Conservation (phyloP, 108 stramenopile species). For the Cylindrotheca closterium region DNA sequence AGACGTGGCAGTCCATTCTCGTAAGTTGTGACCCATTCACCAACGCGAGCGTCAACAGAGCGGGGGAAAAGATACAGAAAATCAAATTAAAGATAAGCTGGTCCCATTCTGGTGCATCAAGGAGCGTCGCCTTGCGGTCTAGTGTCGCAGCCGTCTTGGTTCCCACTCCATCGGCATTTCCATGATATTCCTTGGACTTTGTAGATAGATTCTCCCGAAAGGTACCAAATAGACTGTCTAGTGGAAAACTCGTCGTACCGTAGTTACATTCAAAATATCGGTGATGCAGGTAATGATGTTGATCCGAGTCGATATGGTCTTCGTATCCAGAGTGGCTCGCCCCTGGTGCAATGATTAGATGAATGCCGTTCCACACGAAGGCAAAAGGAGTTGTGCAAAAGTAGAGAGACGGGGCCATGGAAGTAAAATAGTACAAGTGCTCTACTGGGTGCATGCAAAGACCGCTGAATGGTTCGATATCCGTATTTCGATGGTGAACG, state of each 20-base stretch:
- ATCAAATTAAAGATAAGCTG: not conserved
- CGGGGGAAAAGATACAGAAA: not conserved
- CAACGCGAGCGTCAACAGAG: not conserved
- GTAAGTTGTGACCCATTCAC: not conserved
- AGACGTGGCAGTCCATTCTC: not conserved
- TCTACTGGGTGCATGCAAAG: constrained; percentile 47
- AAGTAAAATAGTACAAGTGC: constrained; percentile 39
- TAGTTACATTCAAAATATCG: constrained; percentile 48
- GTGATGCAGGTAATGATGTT: constrained; percentile 39
- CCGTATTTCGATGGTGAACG: constrained; percentile 42
- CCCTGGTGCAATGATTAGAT: constrained; percentile 29
- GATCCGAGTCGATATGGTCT: constrained; percentile 29
- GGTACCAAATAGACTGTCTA: constrained; percentile 33
- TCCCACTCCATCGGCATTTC: not conserved
- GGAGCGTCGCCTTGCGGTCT: not conserved
- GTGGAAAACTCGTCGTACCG: constrained; percentile 16
- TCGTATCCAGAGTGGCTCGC: constrained; percentile 37
- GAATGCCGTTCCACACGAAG: constrained; percentile 28
- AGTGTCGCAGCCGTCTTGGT: not conserved
- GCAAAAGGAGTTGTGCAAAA: constrained; percentile 13
- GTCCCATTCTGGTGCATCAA: not conserved
- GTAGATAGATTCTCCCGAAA: constrained; percentile 4
- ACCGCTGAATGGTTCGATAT: constrained; percentile 43
- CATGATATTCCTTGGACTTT: not conserved
- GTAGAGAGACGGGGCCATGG: constrained; percentile 8